Evolutionary conservation across 2,329 filamentous ascomycete species (phyloP), one percentile per base, ranked within the genome.

Genomic region (Scorias spongiosa): DNA sequence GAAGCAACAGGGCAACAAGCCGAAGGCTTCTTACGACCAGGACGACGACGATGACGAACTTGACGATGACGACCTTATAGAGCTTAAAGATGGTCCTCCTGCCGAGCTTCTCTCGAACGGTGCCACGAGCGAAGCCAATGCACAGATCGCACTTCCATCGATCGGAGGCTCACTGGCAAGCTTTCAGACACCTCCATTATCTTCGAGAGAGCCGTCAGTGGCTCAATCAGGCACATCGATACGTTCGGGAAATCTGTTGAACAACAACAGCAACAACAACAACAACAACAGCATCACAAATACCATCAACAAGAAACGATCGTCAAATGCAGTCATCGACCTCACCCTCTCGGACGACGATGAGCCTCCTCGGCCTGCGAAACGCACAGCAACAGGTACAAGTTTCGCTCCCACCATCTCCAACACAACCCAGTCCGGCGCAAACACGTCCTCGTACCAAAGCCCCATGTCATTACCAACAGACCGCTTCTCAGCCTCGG

Each of bases 291-390:
- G n/a, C 53, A 26, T 26, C 20, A 3, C 20, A 26, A 55, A 43
- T 55, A 57, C 39, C 54, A 59, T 6, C 10, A 59, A 62, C 20
- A 61, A 57, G 44, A 72, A 70, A 54, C 60, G 67, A 30, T 60
- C 61, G 28, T 62, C 64, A 10, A 60, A 60, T 29, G 66, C 67
- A 42, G 66, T 70, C 20, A 68, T 72, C 42, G 68, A 71, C 49
- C 56, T 71, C 53, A 71, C 67, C 1, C 49, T 70, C 40, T 66
- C 63, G 48, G 67, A 69, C 47, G 66, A 69, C 43, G 67, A 70
- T 39, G 68, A 70, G 46, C 58, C 57, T 18, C 54, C 56, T 32
- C 51, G 60, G 34, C 57, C 57, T 40, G 51, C 55, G 14, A 62
- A 62, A 46, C 50, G 59, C 44, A 54, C 54, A 40, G 48, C 48